Conservation (phyloP, 1,139 yeast genomes). For the Meyerozyma guilliermondii region DNA sequence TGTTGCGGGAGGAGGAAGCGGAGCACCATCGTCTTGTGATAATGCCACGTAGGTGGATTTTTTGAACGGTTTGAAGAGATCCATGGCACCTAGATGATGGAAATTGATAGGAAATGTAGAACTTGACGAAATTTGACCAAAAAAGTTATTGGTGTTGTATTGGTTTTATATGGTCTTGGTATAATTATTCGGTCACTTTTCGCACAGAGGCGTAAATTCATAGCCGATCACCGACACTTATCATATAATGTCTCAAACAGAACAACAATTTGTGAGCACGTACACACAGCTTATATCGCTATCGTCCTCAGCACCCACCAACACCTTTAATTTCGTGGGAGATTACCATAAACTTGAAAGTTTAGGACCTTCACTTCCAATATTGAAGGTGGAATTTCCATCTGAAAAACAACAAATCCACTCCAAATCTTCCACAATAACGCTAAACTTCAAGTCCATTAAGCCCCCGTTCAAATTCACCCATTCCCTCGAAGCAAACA, state of each 20-base stretch:
- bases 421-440: conserved; percentile 1
- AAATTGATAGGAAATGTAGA: too few species aligned
- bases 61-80: not conserved
- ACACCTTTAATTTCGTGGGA: conserved; percentile 25
- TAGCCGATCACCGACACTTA: not conserved
- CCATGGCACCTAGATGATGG: too few species aligned
- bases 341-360: conserved; percentile 29
- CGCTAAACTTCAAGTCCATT: conserved; percentile 34
- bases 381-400: conserved; percentile 26
- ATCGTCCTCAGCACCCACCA: conserved; percentile 19
- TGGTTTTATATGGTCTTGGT: too few species aligned
- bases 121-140: too few species aligned
- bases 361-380: conserved; percentile 41
- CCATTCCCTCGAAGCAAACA: conserved; percentile 16
- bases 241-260: conserved; percentile 2
- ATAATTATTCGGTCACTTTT: not conserved
- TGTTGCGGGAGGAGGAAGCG: conserved; percentile 39
- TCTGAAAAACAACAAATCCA: conserved; percentile 3
- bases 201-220: not conserved
- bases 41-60: conserved; percentile 13
- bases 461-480: conserved; percentile 41
- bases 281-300: conserved; percentile 31
- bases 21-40: conserved; percentile 30
- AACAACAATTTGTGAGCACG: conserved; percentile 27
- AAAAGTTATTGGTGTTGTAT: too few species aligned